phyloP scores from a whole-genome alignment of 371 early-diverging fungal genomes.

The Actinomucor elegans region DNA sequence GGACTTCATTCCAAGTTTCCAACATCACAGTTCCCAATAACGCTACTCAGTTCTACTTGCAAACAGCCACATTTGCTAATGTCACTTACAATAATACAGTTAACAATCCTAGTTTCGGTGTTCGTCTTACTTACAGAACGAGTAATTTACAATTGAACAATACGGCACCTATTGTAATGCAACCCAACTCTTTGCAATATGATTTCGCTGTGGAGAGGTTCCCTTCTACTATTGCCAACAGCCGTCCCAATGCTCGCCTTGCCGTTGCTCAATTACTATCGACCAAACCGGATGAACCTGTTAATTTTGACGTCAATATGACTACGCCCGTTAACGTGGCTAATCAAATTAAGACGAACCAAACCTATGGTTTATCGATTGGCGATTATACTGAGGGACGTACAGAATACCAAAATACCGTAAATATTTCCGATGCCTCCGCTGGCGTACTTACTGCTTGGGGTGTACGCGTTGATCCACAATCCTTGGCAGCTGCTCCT shows the following conservation, averaged over 20 bases:
- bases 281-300: neutral
- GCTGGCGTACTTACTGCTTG: neutral
- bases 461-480: neutral
- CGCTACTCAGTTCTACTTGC: constrained; percentile 24
- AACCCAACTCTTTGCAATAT: constrained; percentile 44
- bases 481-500: constrained; percentile 3
- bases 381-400: constrained; percentile 45
- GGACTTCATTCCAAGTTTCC: constrained; percentile 35
- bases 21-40: constrained; percentile 37
- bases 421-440: constrained; percentile 24
- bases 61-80: constrained; percentile 30
- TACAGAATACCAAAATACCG: constrained; percentile 36
- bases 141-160: constrained; percentile 44
- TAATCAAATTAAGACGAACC: constrained; percentile 42
- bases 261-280: constrained; percentile 32
- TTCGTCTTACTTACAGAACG: constrained; percentile 31
- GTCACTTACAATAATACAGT: constrained; percentile 21
- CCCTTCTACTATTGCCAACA: constrained; percentile 9
- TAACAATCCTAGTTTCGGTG: constrained; percentile 12
- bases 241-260: constrained; percentile 17
- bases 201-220: constrained; percentile 34
- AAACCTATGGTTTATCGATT: constrained; percentile 41
- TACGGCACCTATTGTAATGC: constrained; percentile 36
- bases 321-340: constrained; percentile 40
- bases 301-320: constrained; percentile 38